These are phyloP conservation scores for Malassezia vespertilionis DNA, from an alignment of 1,284 basidiomycete species.

Conservation along the genomic window DNA sequence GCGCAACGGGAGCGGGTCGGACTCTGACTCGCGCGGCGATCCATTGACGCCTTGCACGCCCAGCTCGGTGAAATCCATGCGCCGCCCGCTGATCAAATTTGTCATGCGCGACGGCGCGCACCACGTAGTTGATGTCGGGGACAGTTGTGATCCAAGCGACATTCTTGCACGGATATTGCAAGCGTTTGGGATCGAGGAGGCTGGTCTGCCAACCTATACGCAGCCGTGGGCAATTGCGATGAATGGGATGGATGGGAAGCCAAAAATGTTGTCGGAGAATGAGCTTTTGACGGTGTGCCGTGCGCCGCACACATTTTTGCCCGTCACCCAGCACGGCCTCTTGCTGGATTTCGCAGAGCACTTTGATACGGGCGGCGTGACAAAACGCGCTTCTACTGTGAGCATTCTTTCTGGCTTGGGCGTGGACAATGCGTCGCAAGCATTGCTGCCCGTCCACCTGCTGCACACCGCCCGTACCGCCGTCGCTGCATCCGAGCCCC, in stretches of 20 bases:
- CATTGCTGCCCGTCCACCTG: not conserved
- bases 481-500: not conserved
- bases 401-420: constrained; percentile 83
- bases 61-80: constrained; percentile 28
- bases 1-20: constrained; percentile 5
- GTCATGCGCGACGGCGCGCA: constrained; percentile 40
- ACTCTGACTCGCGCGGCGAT: not conserved
- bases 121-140: constrained; percentile 38
- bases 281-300: constrained; percentile 77
- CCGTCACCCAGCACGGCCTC: constrained; percentile 68
- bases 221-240: constrained; percentile 34
- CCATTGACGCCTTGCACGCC: not conserved
- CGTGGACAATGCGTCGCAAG: constrained; percentile 9
- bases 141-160: constrained; percentile 37
- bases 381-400: constrained; percentile 52
- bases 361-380: constrained; percentile 51
- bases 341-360: constrained; percentile 50
- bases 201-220: constrained; percentile 30
- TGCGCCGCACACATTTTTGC: constrained; percentile 64
- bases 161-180: constrained; percentile 41
- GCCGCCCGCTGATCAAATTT: constrained; percentile 43
- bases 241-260: constrained; percentile 24
- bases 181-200: too few relatives aligned
- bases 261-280: constrained; percentile 45
- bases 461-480: not conserved